Conservation (phyloP, 371 early-diverging fungal species). For the Rhizopus sp. region DNA sequence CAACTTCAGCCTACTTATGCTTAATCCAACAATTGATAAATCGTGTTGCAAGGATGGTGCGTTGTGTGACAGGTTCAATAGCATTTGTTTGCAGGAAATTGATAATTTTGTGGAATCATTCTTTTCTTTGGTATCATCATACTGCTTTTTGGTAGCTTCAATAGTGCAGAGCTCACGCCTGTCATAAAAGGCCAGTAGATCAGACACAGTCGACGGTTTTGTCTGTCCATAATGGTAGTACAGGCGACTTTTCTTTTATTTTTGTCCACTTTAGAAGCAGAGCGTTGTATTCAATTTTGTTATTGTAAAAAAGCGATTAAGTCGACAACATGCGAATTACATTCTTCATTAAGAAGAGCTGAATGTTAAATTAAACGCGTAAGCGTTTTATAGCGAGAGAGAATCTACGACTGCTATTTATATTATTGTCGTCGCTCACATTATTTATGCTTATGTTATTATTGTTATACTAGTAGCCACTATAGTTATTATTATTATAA, state of each 20-base stretch:
- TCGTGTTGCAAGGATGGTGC: slow-evolving; percentile 1
- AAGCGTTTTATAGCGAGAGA: no score
- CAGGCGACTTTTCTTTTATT: slow-evolving; percentile 5
- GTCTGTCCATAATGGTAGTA: background rate
- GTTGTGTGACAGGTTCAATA: slow-evolving; percentile 1
- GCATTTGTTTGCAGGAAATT: slow-evolving; percentile 7
- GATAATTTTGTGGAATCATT: background rate
- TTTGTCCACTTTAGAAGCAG: slow-evolving; percentile 9
- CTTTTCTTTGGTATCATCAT: slow-evolving; percentile 3
- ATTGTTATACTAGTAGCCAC: no score
- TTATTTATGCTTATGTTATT: no score
- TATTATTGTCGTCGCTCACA: no score
- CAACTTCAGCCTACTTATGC: slow-evolving; percentile 5
- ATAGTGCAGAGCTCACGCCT: slow-evolving; percentile 1
- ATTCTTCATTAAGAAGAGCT: no score
- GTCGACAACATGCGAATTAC: no score
- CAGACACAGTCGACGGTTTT: slow-evolving; percentile 2
- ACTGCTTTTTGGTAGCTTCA: slow-evolving; percentile 2
- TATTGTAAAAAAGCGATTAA: no score
- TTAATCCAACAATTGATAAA: slow-evolving; percentile 1
- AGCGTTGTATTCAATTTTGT: no score
- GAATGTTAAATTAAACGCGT: no score
- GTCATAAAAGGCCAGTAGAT: slow-evolving; percentile 2
- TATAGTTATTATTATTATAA: no score
- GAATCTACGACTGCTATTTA: no score